These are phyloP conservation scores for Graphilbum sp. DNA, from an alignment of 2,329 filamentous ascomycete species.

Conservation along the genomic window DNA sequence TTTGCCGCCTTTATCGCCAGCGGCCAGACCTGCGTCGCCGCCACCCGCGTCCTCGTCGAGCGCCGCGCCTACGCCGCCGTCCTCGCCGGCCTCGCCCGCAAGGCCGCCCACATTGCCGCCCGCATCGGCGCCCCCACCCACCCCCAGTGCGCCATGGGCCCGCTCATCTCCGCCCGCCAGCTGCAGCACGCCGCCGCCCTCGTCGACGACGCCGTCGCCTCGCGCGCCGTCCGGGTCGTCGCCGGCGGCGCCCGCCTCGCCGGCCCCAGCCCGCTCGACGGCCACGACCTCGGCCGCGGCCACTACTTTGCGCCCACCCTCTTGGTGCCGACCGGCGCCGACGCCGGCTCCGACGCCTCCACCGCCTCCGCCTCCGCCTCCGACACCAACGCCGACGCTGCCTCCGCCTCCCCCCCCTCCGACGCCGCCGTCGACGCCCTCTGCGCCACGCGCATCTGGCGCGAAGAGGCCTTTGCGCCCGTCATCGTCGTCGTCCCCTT, in stretches of 20 bases:
- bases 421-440: no score
- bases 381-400: no score
- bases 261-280: slow-evolving; percentile 31
- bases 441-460: slow-evolving; percentile 58
- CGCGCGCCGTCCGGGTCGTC: slow-evolving; percentile 20
- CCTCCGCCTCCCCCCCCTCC: no score
- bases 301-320: slow-evolving; percentile 77
- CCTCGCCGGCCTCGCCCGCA: slow-evolving; percentile 44
- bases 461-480: slow-evolving; percentile 71
- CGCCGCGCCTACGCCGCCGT: slow-evolving; percentile 49
- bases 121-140: slow-evolving; percentile 43
- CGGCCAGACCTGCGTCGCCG: slow-evolving; percentile 47
- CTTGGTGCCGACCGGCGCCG: slow-evolving; percentile 31
- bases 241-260: slow-evolving; percentile 31
- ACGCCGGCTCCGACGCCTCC: slow-evolving; percentile 16
- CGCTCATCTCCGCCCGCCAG: slow-evolving; percentile 43
- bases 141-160: slow-evolving; percentile 44
- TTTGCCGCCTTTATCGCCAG: slow-evolving; percentile 39
- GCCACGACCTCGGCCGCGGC: slow-evolving; percentile 32
- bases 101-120: slow-evolving; percentile 36
- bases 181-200: slow-evolving; percentile 53
- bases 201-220: slow-evolving; percentile 43
- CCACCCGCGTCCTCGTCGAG: slow-evolving; percentile 60
- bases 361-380: no score
- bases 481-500: slow-evolving; percentile 64